Conservation (phyloP, 768 basidiomycete genomes). For the Naganishia antarctica region DNA sequence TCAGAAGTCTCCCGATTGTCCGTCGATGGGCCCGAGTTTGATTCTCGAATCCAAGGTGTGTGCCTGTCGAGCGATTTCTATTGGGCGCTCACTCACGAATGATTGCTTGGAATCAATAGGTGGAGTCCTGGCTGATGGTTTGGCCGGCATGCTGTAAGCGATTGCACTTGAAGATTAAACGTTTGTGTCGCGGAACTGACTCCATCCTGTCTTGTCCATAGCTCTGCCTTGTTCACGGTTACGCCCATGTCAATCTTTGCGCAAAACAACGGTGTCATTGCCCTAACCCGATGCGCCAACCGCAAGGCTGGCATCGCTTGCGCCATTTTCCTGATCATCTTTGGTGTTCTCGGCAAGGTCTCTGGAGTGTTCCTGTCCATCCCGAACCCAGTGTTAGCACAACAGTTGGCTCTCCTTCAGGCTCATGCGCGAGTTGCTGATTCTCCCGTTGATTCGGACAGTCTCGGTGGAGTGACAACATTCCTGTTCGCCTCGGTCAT, state of each 20-base stretch:
- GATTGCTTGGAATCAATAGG: background rate
- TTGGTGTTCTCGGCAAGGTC: slow-evolving; percentile 73
- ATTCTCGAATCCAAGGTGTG: slow-evolving; percentile 69
- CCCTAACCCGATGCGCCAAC: slow-evolving; percentile 78
- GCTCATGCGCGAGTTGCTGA: background rate
- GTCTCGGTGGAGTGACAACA: slow-evolving; percentile 74
- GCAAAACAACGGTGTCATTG: slow-evolving; percentile 57
- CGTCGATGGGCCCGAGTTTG: slow-evolving; percentile 71
- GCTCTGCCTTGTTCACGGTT: slow-evolving; percentile 71
- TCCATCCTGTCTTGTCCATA: background rate
- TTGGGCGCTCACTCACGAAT: no score
- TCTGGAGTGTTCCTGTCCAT: slow-evolving; percentile 80
- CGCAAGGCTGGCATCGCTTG: slow-evolving; percentile 73
- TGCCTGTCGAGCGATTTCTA: no score
- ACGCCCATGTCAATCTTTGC: slow-evolving; percentile 75
- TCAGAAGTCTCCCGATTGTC: slow-evolving; percentile 73
- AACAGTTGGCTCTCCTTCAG: no score
- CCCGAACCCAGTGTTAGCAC: slow-evolving; percentile 60
- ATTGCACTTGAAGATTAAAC: no score
- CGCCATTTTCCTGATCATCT: slow-evolving; percentile 71
- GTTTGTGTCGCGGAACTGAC: no score
- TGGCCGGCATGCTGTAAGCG: slow-evolving; percentile 62
- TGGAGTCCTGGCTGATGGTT: slow-evolving; percentile 71
- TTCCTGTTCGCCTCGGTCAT: slow-evolving; percentile 74
- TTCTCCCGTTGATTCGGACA: background rate